Evolutionary conservation across 2,329 filamentous ascomycete genomes (phyloP).

Genomic region (Periglandula ipomoeae): DNA sequence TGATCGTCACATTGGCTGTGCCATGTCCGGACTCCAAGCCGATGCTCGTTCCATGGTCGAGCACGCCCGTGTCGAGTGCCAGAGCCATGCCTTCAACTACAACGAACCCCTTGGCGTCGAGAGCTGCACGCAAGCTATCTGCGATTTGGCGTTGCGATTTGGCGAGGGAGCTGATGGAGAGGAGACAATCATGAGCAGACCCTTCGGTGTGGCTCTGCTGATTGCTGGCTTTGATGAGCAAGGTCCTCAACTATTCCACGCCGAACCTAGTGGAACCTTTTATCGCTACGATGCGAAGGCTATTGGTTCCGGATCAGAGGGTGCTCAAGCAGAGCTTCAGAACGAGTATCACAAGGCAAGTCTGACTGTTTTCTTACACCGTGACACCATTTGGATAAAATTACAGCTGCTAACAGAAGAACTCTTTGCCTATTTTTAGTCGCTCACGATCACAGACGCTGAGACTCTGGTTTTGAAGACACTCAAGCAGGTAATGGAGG

Average conservation of each 20-base stretch:
- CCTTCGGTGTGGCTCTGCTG: slow-evolving; percentile 91
- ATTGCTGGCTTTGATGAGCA: slow-evolving; percentile 98
- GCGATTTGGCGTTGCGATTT: slow-evolving; percentile 90
- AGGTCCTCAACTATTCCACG: slow-evolving; percentile 93
- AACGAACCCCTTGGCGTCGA: slow-evolving; percentile 91
- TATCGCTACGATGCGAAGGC: slow-evolving; percentile 99
- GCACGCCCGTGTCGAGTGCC: slow-evolving; percentile 93
- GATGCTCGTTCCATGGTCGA: slow-evolving; percentile 97
- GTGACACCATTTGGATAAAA: not conserved
- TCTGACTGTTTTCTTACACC: not conserved
- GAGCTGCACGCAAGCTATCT: slow-evolving; percentile 98
- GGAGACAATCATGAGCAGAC: slow-evolving; percentile 97
- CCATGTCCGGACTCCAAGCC: slow-evolving; percentile 96
- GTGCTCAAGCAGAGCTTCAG: slow-evolving; percentile 93
- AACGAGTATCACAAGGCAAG: slow-evolving; percentile 91
- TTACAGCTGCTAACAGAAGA: not conserved
- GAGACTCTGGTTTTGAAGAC: slow-evolving; percentile 96
- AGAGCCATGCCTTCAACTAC: slow-evolving; percentile 97
- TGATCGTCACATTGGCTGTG: slow-evolving; percentile 96
- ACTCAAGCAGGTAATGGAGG: slow-evolving; percentile 99
- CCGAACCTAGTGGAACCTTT: slow-evolving; percentile 95
- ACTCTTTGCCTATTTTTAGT: slow-evolving; percentile 36
- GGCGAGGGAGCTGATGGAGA: slow-evolving; percentile 95
- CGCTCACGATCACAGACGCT: slow-evolving; percentile 82
- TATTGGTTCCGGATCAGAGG: slow-evolving; percentile 94